Evolutionary conservation across 192 early-diverging fungal species (phyloP), one percentile per base, ranked within the genome.

Genomic region (Kappamyces sp.): DNA sequence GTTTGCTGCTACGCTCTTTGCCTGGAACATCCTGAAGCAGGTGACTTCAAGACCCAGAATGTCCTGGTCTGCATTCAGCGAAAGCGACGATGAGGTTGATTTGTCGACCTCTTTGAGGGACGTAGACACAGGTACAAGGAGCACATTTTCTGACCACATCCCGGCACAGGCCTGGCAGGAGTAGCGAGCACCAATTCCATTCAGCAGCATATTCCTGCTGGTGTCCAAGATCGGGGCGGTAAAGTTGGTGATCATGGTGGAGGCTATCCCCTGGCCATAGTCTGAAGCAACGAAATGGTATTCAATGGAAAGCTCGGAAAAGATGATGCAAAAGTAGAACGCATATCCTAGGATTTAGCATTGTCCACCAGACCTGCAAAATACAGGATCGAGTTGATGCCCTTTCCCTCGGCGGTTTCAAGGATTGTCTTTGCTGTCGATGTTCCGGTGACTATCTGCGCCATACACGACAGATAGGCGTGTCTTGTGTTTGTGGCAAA

Each of bases 401-500:
- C 32, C 4, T 35, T 44, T 6, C 36, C 55, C 8, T 57, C 38
- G 32, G 47, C 36, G 3, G 55, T 44, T 31, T 57, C 55, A 0
- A 40, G 34, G 33, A 57, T 40, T 2, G 55, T 40, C 36, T 40
- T 36, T 43, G 47, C 36, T 4, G 55, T 57, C 40, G 55, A 40
- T 57, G 42, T 44, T n/a, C 36, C 36, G 13, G 42, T 57, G 5
- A 57, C 47, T 9, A 57, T 57, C 47, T 57, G 33, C 4, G 55
- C 33, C 38, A 57, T 57, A 4, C 41, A 31, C 9, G 31, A 40
- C 5, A 57, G 39, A 40, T 35, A 7, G 6, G 55, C 31, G 36
- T 57, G 55, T n/a, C 55, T 0, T 40, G 42, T 40, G 47, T 57
- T 57, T 5, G 47, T 40, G 5, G 47, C 9, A 9, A 44, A 31